Conservation (phyloP, 140 eudicot genomes). For the Flaveria floridana region DNA sequence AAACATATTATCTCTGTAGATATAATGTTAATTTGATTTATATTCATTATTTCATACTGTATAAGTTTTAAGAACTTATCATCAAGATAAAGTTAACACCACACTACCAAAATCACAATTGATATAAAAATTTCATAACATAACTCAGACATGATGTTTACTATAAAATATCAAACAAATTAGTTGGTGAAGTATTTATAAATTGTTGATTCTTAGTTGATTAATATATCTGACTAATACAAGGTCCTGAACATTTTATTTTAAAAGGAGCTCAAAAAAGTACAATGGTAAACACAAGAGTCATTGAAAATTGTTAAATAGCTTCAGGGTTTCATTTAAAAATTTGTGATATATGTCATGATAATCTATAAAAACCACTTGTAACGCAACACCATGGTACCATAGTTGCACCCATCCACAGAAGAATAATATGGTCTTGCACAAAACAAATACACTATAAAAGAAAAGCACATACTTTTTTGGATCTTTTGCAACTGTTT, state of each 20-base stretch:
- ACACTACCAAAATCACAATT: not conserved
- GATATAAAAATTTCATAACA: not conserved
- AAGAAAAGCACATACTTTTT: slow-evolving; percentile 43
- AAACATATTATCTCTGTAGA: not conserved
- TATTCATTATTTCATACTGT: not conserved
- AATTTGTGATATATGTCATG: not conserved
- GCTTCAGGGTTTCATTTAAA: not conserved
- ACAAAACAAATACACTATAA: no score
- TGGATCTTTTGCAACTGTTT: slow-evolving; percentile 88
- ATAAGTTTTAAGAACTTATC: no score
- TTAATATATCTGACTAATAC: slow-evolving; percentile 2
- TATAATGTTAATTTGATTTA: not conserved
- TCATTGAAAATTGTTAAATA: not conserved
- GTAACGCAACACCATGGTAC: slow-evolving; percentile 5
- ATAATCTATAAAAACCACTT: slow-evolving; percentile 10
- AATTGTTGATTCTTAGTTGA: slow-evolving; percentile 1
- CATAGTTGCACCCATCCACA: slow-evolving; percentile 14
- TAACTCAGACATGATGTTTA: no score
- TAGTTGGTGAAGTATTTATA: slow-evolving; percentile 11
- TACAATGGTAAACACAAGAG: not conserved
- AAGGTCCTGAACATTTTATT: not conserved
- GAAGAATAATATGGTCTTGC: slow-evolving; percentile 6
- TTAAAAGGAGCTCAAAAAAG: slow-evolving; percentile 6
- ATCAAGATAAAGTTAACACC: no score
- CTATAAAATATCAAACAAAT: not conserved